These are phyloP conservation scores for Hirschfeldia incana DNA, from an alignment of 345 rosid species.

Conservation along the genomic window DNA sequence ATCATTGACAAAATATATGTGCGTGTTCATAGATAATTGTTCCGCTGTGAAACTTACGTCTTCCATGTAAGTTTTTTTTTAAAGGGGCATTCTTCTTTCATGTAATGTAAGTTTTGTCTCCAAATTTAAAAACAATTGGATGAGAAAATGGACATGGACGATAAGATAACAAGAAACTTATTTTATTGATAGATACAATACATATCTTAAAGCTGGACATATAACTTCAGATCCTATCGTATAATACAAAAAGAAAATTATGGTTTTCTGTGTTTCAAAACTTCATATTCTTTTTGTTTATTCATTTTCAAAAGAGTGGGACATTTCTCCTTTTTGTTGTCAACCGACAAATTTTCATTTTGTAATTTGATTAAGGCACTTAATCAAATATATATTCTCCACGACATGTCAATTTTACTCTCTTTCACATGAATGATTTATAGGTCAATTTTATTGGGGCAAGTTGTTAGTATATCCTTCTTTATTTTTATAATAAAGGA, in stretches of 20 bases:
- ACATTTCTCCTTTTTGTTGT: background rate
- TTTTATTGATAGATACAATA: background rate
- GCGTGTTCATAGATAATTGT: background rate
- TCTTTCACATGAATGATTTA: background rate
- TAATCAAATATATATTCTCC: background rate
- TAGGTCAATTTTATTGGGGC: background rate
- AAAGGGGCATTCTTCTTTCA: no score
- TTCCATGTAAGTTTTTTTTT: no score
- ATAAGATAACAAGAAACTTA: slow-evolving; percentile 5
- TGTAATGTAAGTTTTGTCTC: no score
- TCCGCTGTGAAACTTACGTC: background rate
- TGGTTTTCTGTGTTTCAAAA: background rate
- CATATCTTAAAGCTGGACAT: background rate
- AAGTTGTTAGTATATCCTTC: background rate
- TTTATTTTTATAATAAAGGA: background rate
- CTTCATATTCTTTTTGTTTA: background rate
- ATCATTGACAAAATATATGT: background rate
- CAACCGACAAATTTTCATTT: slow-evolving; percentile 1
- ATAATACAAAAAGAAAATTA: no score
- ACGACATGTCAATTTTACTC: no score
- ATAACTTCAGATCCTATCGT: no score
- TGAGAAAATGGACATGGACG: no score
- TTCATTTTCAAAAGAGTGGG: slow-evolving; percentile 17
- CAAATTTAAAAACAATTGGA: no score
- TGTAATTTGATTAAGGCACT: background rate